Evolutionary conservation across 352 stramenopile species (phyloP).

Genomic region (Phytophthora tentaculata): DNA sequence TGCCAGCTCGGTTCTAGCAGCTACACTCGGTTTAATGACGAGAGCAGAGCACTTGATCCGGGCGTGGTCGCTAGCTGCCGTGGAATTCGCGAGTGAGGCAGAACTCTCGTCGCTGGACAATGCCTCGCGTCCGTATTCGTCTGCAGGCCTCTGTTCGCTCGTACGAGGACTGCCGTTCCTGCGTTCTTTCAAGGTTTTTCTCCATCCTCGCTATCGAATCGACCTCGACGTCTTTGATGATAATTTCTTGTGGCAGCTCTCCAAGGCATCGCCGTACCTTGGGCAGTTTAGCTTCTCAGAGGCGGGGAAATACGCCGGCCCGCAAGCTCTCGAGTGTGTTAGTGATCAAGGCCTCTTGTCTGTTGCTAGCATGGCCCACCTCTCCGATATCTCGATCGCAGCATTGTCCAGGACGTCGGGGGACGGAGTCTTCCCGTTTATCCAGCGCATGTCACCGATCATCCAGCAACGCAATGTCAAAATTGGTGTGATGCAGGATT

Average conservation of each 20-base stretch:
- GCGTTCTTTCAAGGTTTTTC: slow-evolving; percentile 40
- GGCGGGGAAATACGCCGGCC: slow-evolving; percentile 37
- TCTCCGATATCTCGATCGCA: slow-evolving; percentile 48
- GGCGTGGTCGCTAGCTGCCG: slow-evolving; percentile 14
- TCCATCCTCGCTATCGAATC: slow-evolving; percentile 45
- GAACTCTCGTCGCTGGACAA: slow-evolving; percentile 25
- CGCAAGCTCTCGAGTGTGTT: slow-evolving; percentile 40
- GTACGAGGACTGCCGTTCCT: slow-evolving; percentile 44
- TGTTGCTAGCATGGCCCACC: slow-evolving; percentile 41
- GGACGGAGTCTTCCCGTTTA: slow-evolving; percentile 36
- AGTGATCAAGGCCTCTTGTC: slow-evolving; percentile 33
- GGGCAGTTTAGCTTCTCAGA: slow-evolving; percentile 44
- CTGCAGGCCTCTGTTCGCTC: slow-evolving; percentile 39
- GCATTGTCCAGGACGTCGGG: slow-evolving; percentile 31
- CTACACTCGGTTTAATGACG: slow-evolving; percentile 24
- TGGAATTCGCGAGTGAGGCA: slow-evolving; percentile 11
- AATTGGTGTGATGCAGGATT: slow-evolving; percentile 42
- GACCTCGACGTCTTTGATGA: slow-evolving; percentile 52
- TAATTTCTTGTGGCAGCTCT: slow-evolving; percentile 36
- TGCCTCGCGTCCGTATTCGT: slow-evolving; percentile 34
- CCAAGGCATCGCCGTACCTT: slow-evolving; percentile 35
- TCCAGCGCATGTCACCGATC: slow-evolving; percentile 27
- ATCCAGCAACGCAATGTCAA: slow-evolving; percentile 53
- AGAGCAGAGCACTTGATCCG: slow-evolving; percentile 28
- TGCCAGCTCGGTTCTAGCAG: slow-evolving; percentile 5